Conservation (phyloP, 2,329 filamentous ascomycete species). For the Diaporthe aspalathi region DNA sequence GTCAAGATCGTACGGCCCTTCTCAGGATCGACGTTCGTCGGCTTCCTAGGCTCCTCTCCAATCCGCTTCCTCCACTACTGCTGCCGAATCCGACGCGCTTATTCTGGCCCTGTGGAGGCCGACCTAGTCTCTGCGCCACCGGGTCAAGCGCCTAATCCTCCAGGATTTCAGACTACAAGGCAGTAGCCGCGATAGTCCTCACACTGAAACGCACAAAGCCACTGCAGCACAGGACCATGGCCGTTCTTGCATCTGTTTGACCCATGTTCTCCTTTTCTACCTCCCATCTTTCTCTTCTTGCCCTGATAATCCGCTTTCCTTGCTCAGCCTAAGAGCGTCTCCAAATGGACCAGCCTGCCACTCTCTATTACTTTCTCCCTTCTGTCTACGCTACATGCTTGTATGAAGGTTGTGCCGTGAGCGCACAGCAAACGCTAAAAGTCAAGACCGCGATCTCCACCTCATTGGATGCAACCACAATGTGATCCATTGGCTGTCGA, state of each 20-base stretch:
- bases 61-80: neutral
- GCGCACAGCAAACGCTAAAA: neutral
- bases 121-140: neutral
- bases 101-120: neutral
- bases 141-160: conserved; percentile 13
- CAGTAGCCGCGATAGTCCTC: neutral
- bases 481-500: conserved; percentile 27
- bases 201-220: too few species aligned
- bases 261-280: too few species aligned
- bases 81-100: conserved; percentile 9
- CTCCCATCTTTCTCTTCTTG: too few species aligned
- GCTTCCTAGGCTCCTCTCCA: neutral
- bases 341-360: neutral
- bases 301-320: neutral
- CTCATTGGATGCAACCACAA: conserved; percentile 7
- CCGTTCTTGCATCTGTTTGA: too few species aligned
- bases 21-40: neutral
- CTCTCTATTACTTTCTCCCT: neutral
- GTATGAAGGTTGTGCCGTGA: neutral
- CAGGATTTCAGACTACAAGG: neutral
- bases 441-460: conserved; percentile 1
- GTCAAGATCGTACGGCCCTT: neutral
- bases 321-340: neutral
- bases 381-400: neutral
- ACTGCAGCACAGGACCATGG: neutral